phyloP scores from a whole-genome alignment of 176 grass and related monocot species.

The Eleusine indica region DNA sequence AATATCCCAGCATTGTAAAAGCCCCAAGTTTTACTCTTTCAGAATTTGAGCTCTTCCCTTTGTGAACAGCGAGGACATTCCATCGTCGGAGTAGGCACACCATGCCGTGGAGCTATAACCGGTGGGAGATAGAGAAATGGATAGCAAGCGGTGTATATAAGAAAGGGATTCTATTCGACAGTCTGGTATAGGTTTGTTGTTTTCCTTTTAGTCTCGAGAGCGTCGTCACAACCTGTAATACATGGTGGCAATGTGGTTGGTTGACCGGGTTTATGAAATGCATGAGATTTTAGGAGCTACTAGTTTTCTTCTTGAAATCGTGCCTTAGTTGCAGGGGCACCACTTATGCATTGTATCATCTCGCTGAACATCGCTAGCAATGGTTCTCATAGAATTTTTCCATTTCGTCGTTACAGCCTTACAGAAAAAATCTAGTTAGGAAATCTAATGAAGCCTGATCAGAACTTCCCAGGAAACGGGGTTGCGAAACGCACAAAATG shows the following conservation, averaged over 20 bases:
- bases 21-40: conserved; percentile 24
- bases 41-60: conserved; percentile 55
- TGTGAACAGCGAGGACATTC: conserved; percentile 44
- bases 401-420: background rate
- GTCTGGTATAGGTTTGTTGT: conserved; percentile 47
- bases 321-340: background rate
- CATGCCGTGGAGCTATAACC: conserved; percentile 14
- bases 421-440: background rate
- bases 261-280: conserved; percentile 33
- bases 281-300: conserved; percentile 1
- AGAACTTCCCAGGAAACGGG: background rate
- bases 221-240: conserved; percentile 38
- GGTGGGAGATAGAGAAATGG: conserved; percentile 44
- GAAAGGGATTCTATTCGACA: conserved; percentile 42
- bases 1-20: background rate
- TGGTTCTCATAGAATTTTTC: background rate
- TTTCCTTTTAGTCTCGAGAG: conserved; percentile 30
- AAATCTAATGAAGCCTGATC: background rate
- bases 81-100: background rate
- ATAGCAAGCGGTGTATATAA: conserved; percentile 61
- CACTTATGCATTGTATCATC: background rate
- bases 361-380: background rate
- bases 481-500: background rate
- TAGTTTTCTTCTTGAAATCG: background rate
- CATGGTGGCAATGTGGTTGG: conserved; percentile 26